Conservation (phyloP, 2,329 filamentous ascomycete genomes). For the Bertia moriformis region DNA sequence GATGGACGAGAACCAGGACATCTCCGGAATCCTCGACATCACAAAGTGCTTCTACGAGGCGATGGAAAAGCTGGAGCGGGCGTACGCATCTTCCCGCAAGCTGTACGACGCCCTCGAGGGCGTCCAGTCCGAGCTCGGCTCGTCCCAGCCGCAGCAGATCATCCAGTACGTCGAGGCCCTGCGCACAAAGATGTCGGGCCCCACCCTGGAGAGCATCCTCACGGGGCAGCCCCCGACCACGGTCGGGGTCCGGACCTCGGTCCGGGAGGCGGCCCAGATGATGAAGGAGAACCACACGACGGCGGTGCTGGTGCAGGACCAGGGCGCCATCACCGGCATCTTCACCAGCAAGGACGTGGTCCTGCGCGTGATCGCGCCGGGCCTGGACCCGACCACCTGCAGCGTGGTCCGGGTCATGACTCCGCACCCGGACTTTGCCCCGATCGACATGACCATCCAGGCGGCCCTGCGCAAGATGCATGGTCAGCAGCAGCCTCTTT, state of each 20-base stretch:
- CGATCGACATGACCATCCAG: constrained; percentile 98
- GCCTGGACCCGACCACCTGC: constrained; percentile 83
- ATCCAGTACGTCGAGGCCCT: constrained; percentile 98
- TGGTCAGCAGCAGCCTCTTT: constrained; percentile 54
- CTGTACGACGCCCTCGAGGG: constrained; percentile 94
- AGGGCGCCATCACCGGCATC: constrained; percentile 93
- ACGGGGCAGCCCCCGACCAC: constrained; percentile 85
- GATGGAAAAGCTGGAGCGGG: constrained; percentile 97
- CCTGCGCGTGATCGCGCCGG: constrained; percentile 89
- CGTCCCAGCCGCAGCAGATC: constrained; percentile 93
- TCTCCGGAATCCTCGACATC: constrained; percentile 93
- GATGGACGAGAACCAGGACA: constrained; percentile 99
- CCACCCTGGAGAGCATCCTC: constrained; percentile 84
- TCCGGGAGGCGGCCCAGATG: constrained; percentile 86
- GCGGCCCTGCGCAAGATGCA: constrained; percentile 98
- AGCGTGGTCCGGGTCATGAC: constrained; percentile 99
- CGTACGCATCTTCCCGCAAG: constrained; percentile 94
- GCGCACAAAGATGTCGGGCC: constrained; percentile 91
- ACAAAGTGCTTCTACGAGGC: constrained; percentile 99
- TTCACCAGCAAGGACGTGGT: constrained; percentile 99
- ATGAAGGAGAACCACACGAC: constrained; percentile 99
- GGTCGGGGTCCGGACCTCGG: constrained; percentile 86
- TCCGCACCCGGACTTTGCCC: constrained; percentile 94
- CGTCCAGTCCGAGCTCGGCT: constrained; percentile 89
- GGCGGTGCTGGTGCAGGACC: constrained; percentile 87